Base-by-base conservation (phyloP, 208 protist genomes). In the Sergeia podlipaevii region DNA sequence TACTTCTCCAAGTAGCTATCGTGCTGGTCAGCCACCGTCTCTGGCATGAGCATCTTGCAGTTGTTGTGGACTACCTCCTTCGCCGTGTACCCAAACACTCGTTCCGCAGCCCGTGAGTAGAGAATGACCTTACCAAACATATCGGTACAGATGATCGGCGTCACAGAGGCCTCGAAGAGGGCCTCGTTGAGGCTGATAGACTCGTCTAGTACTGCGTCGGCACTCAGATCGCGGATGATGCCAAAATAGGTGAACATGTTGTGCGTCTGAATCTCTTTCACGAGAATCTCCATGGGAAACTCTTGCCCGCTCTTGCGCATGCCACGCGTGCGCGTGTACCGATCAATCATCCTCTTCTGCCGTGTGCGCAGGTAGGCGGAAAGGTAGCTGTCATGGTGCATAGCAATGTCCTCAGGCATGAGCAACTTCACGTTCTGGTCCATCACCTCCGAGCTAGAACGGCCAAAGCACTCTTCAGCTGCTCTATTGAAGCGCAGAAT, bases 1-100 rank as follows among this genome's bases (percentile, higher is more conserved):
- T 69, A 69, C 18, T 7, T 11, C 56, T 43, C 53, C 18, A 69
- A 27, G 46, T 69, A 66, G 13, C n/a, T 24, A 29, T 69, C 62
- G 45, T 69, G 62, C 4, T 64, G 17, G 23, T 36, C 47, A 11
- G 45, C 45, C n/a, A 69, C 43, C 8, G 15, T 41, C 15, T 63
- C 42, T 13, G 70, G 70, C 70, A 77, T 75, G 26, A 78, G 43
- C 46, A 70, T 69, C 33, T 70, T 61, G 23, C 78, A 32, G 51
- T 78, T 78, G 20, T 58, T 18, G 11, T 36, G 41, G 15, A 69
- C 15, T 7, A 76, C 51, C 62, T 77, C 68, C 21, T 5, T 23
- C 18, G 28, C 21, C 13, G 36, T 28, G 26, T 64, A 66, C 8
- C 49, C 50, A 59, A 72, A 78, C 10, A 68, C 39, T 4, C 57